Evolutionary conservation across 2,329 filamentous ascomycete genomes (phyloP).

Genomic region (Sarocladium brachiariae): DNA sequence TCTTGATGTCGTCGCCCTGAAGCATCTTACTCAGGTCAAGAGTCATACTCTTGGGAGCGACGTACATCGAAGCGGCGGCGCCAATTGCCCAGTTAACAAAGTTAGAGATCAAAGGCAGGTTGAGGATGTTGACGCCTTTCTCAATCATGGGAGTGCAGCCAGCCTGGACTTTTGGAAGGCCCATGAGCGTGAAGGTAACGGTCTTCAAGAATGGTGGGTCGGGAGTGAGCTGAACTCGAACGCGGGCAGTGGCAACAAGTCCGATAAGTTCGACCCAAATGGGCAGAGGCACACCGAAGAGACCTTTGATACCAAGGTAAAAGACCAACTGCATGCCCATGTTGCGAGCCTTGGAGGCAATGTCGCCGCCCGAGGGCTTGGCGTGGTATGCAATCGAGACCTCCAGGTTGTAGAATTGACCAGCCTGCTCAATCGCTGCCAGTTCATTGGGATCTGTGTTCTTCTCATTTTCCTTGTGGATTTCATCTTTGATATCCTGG

Average conservation of each 20-base stretch:
- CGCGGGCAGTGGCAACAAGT: conserved; percentile 61
- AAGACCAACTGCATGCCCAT: conserved; percentile 98
- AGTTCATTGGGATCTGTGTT: conserved; percentile 80
- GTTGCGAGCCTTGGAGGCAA: conserved; percentile 79
- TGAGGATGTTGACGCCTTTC: conserved; percentile 82
- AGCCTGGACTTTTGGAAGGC: conserved; percentile 79
- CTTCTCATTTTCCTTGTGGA: conserved; percentile 71
- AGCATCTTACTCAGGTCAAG: conserved; percentile 87
- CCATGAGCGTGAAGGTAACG: conserved; percentile 90
- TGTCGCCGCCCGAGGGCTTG: conserved; percentile 60
- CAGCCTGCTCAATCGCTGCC: conserved; percentile 82
- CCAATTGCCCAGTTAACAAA: conserved; percentile 96
- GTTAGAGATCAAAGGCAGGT: conserved; percentile 86
- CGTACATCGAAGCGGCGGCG: conserved; percentile 81
- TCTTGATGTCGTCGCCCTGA: conserved; percentile 84
- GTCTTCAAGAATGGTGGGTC: conserved; percentile 89
- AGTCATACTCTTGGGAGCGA: conserved; percentile 90
- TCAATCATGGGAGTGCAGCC: conserved; percentile 91
- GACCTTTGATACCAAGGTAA: conserved; percentile 80
- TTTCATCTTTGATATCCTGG: conserved; percentile 71
- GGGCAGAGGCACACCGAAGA: conserved; percentile 82
- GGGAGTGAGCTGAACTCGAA: conserved; percentile 65
- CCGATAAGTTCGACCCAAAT: conserved; percentile 80
- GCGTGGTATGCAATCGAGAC: conserved; percentile 88
- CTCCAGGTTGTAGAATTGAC: conserved; percentile 89